These are phyloP conservation scores for Hypomontagnella submonticulosa DNA, from an alignment of 495 filamentous ascomycete species.

Conservation along the genomic window DNA sequence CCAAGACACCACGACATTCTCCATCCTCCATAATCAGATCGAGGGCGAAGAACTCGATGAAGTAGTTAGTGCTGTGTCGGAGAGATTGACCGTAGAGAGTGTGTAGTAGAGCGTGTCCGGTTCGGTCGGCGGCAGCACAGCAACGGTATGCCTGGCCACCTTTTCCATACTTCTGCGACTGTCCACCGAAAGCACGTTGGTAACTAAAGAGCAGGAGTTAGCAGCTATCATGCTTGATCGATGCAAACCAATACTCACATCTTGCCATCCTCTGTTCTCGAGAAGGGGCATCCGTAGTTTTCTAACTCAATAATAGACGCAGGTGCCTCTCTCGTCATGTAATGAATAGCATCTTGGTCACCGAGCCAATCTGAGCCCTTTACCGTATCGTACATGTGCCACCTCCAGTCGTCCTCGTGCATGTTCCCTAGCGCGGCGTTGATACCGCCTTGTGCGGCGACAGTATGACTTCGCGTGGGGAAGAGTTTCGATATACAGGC, in stretches of 20 bases:
- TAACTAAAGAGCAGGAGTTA: conserved; percentile 62
- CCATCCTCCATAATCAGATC: conserved; percentile 97
- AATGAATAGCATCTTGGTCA: conserved; percentile 98
- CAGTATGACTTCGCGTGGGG: conserved; percentile 94
- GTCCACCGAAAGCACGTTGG: conserved; percentile 97
- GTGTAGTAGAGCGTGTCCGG: conserved; percentile 95
- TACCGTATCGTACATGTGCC: conserved; percentile 99
- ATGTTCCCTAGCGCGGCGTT: conserved; percentile 95
- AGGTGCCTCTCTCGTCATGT: conserved; percentile 97
- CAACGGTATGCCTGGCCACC: conserved; percentile 97
- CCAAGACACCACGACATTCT: conserved; percentile 93
- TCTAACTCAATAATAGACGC: conserved; percentile 93
- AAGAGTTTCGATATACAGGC: conserved; percentile 99
- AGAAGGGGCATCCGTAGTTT: conserved; percentile 98
- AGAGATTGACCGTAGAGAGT: conserved; percentile 98
- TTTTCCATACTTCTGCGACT: conserved; percentile 94
- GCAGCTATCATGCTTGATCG: background rate
- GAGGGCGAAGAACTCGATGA: conserved; percentile 98
- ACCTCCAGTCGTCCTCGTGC: conserved; percentile 94
- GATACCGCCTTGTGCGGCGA: conserved; percentile 93
- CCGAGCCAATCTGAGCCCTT: conserved; percentile 99
- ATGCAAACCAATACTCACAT: conserved; percentile 65
- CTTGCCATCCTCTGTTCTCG: conserved; percentile 94
- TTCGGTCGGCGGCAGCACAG: conserved; percentile 94
- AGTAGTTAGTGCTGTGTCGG: conserved; percentile 97